A percentile compares a stretch with the other conserved stretches of the same genome.
These are phyloP conservation scores for Cubamyces sp. DNA, from an alignment of 768 basidiomycete species.

Conservation along the genomic window DNA sequence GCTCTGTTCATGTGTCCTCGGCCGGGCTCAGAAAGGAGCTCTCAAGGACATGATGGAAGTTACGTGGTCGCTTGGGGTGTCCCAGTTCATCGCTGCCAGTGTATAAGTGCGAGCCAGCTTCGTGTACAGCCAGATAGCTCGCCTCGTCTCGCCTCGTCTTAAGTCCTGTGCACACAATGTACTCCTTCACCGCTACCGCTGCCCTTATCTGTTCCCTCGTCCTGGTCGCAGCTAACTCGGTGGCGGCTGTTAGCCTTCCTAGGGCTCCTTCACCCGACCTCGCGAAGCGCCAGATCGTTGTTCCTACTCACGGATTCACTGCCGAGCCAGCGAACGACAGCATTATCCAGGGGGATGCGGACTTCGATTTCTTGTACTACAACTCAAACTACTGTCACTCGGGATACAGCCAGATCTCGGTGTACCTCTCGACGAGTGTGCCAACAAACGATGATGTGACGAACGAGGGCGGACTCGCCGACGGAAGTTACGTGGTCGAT, in stretches of 20 bases:
- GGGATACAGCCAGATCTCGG: background rate
- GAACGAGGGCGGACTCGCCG: background rate
- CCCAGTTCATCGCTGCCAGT: too few species aligned
- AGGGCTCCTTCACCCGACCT: background rate
- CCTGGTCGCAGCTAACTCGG: background rate
- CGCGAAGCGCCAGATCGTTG: background rate
- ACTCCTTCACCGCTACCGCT: background rate
- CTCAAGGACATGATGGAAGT: too few species aligned
- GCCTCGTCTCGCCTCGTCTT: too few species aligned
- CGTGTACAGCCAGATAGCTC: too few species aligned
- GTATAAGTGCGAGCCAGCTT: too few species aligned
- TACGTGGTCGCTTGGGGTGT: too few species aligned
- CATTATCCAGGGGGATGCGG: background rate
- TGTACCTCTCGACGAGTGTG: background rate
- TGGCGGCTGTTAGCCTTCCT: background rate
- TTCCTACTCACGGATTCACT: background rate
- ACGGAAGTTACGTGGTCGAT: background rate
- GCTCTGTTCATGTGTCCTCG: too few species aligned
- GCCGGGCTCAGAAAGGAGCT: too few species aligned
- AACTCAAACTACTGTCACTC: background rate
- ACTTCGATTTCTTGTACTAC: background rate
- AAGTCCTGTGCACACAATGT: background rate
- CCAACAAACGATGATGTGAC: background rate
- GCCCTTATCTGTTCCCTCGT: background rate
- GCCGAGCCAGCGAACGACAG: background rate